Evolutionary conservation across 495 filamentous ascomycete genomes (phyloP).

Genomic region (Xylaria bambusicola): DNA sequence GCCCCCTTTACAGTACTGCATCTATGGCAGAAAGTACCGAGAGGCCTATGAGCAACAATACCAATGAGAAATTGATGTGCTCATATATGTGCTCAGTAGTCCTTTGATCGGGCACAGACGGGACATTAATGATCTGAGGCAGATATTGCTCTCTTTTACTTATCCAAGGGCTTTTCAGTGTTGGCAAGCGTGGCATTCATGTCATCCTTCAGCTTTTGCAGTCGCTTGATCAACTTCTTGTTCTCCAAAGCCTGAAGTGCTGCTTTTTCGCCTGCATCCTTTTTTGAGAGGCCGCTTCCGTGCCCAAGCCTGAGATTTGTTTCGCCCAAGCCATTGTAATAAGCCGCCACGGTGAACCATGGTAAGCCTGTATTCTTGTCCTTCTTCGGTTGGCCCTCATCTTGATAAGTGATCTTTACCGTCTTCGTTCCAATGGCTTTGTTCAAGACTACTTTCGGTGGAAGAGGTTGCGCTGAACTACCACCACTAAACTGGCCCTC

Average conservation of each 20-base stretch:
- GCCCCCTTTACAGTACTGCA: too few species aligned
- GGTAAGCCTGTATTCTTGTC: constrained; percentile 57
- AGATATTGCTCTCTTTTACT: too few species aligned
- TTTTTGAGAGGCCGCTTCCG: constrained; percentile 69
- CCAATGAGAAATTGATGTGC: too few species aligned
- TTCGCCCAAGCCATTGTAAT: constrained; percentile 74
- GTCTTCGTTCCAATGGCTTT: constrained; percentile 59
- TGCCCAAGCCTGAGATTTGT: constrained; percentile 62
- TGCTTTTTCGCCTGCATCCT: constrained; percentile 71
- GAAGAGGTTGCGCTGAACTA: neutral
- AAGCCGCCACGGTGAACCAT: constrained; percentile 68
- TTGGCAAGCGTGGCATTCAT: neutral
- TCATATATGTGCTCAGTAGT: too few species aligned
- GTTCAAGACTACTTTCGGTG: constrained; percentile 55
- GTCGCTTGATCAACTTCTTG: constrained; percentile 57
- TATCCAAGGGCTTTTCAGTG: neutral
- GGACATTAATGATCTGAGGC: too few species aligned
- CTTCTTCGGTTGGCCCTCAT: constrained; percentile 55
- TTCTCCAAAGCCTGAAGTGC: constrained; percentile 66
- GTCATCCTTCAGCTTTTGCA: constrained; percentile 53
- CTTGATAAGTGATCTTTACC: constrained; percentile 66
- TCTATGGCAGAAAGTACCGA: too few species aligned
- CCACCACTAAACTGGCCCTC: constrained; percentile 1
- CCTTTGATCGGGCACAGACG: too few species aligned
- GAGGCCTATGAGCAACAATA: too few species aligned